These are phyloP conservation scores for Candida sakaeoensis DNA, from an alignment of 805 yeast genomes.

Conservation along the genomic window DNA sequence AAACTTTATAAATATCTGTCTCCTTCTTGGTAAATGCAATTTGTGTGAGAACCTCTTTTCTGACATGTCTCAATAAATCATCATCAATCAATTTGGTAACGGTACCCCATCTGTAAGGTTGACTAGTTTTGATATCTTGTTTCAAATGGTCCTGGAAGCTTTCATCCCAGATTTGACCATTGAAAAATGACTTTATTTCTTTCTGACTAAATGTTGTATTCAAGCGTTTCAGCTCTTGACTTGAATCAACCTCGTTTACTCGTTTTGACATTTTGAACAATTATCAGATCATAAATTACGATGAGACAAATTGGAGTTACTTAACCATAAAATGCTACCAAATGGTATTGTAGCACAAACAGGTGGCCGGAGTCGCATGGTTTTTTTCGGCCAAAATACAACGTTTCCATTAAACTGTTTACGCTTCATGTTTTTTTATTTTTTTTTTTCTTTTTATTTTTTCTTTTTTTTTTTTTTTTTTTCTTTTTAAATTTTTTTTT, in stretches of 20 bases:
- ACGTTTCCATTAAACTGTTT: too few species aligned
- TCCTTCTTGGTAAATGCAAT: conserved; percentile 93
- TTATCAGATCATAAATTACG: conserved; percentile 5
- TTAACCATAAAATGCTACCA: conserved; percentile 1
- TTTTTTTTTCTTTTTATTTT: too few species aligned
- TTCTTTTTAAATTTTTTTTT: too few species aligned
- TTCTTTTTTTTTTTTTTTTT: too few species aligned
- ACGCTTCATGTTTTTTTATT: too few species aligned
- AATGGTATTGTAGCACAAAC: background rate
- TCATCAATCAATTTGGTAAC: conserved; percentile 73
- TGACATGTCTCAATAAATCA: conserved; percentile 68
- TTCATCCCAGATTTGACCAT: conserved; percentile 44
- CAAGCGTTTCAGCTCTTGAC: conserved; percentile 11
- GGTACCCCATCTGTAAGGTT: conserved; percentile 90
- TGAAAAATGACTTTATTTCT: conserved; percentile 43
- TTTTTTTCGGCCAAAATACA: too few species aligned
- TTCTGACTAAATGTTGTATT: conserved; percentile 19
- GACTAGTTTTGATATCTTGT: conserved; percentile 47
- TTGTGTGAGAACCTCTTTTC: conserved; percentile 77
- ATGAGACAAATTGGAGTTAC: background rate
- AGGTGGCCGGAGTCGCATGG: conserved; percentile 2
- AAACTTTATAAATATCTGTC: conserved; percentile 93
- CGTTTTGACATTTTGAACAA: conserved; percentile 5
- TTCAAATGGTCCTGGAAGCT: conserved; percentile 38
- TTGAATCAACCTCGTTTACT: conserved; percentile 3